Evolutionary conservation across 306 rosid species (phyloP).

Genomic region (Prunus fruticosa): DNA sequence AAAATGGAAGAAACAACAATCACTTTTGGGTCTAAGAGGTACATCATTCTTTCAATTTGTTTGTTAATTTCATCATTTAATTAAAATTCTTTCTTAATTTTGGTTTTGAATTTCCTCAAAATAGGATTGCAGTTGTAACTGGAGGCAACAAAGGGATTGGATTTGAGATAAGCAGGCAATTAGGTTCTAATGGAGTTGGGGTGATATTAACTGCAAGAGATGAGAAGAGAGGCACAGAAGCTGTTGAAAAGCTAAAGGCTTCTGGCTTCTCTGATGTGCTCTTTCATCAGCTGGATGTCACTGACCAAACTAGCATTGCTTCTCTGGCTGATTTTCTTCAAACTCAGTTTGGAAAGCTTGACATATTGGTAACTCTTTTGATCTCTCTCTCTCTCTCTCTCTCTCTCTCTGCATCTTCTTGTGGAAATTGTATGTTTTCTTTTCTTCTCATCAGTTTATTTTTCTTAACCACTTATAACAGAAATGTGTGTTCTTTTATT

Average conservation of each 20-base stretch:
- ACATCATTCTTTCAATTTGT: not conserved
- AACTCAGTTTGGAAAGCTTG: constrained; percentile 11
- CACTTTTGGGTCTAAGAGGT: not conserved
- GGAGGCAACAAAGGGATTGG: constrained; percentile 28
- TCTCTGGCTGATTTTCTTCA: constrained; percentile 4
- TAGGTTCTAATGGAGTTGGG: constrained; percentile 12
- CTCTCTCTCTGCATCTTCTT: not conserved
- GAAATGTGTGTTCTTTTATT: not conserved
- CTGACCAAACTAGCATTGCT: constrained; percentile 3
- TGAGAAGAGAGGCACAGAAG: constrained; percentile 11
- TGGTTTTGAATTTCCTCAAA: not conserved
- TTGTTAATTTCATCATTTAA: not conserved
- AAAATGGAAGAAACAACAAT: not conserved
- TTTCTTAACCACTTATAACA: not conserved
- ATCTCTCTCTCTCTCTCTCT: not conserved
- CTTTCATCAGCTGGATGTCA: constrained; percentile 18
- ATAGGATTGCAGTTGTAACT: constrained; percentile 19
- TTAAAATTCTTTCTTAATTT: not conserved
- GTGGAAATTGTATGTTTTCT: not conserved
- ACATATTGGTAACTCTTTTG: not conserved
- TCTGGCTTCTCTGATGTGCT: constrained; percentile 3
- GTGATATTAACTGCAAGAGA: constrained; percentile 19
- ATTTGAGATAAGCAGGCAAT: constrained; percentile 13
- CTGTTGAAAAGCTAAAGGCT: constrained; percentile 2
- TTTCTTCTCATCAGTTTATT: not conserved